Evolutionary conservation across 345 rosid genomes (phyloP).

Genomic region (Eucalyptus cloeziana): DNA sequence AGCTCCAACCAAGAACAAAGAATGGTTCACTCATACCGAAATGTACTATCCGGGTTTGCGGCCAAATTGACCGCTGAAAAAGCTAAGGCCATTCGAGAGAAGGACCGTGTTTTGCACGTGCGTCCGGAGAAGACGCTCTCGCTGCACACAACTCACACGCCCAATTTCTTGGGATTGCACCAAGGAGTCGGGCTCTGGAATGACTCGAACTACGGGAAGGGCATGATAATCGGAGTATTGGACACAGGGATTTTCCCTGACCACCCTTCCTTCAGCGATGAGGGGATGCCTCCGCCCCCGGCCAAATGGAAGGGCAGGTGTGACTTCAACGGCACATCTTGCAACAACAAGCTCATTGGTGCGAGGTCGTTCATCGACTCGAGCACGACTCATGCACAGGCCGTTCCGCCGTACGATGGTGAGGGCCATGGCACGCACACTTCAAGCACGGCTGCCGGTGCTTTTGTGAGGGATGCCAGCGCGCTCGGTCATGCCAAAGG

Average conservation of each 20-base stretch:
- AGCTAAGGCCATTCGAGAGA: constrained; percentile 10
- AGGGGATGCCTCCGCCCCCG: constrained; percentile 28
- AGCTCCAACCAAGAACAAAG: neutral
- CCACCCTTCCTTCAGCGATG: constrained; percentile 37
- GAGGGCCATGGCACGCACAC: constrained; percentile 60
- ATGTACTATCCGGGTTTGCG: constrained; percentile 23
- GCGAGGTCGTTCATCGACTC: constrained; percentile 22
- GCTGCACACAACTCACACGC: constrained; percentile 39
- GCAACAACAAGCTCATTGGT: constrained; percentile 55
- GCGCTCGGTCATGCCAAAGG: constrained; percentile 32
- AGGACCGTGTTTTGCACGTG: constrained; percentile 18
- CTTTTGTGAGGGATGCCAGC: constrained; percentile 15
- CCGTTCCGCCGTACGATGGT: constrained; percentile 18
- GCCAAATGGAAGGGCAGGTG: constrained; percentile 40
- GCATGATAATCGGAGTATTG: constrained; percentile 31
- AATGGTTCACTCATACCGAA: constrained; percentile 11
- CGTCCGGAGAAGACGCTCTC: constrained; percentile 13
- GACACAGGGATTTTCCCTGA: constrained; percentile 32
- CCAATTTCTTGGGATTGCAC: constrained; percentile 30
- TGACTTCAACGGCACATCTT: constrained; percentile 16
- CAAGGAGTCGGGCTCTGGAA: constrained; percentile 17
- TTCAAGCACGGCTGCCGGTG: constrained; percentile 44
- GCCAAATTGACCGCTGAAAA: constrained; percentile 22
- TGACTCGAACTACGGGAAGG: constrained; percentile 22
- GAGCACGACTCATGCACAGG: neutral